A percentile compares a stretch with the other conserved stretches of the same genome.
These are phyloP conservation scores for Spergularia marina DNA, from an alignment of 148 eudicot species.

Conservation along the genomic window DNA sequence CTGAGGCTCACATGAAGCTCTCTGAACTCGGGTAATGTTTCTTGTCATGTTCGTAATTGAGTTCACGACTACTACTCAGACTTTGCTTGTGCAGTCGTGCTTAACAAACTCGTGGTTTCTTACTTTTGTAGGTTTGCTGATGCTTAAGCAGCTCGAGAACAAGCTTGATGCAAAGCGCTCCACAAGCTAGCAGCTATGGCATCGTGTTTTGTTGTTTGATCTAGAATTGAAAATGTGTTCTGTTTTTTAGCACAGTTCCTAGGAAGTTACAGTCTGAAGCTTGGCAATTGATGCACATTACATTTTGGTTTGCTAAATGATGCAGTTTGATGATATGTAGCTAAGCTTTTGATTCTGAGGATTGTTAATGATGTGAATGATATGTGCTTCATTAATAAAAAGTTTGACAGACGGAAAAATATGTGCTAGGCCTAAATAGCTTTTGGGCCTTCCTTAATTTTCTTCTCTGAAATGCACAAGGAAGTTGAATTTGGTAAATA, in stretches of 20 bases:
- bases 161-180: background rate
- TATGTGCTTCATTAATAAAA: slow-evolving; percentile 14
- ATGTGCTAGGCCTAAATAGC: background rate
- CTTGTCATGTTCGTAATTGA: background rate
- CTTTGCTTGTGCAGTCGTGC: background rate
- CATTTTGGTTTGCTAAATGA: slow-evolving; percentile 14
- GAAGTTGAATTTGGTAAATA: too few relatives aligned
- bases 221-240: background rate
- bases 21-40: slow-evolving; percentile 84
- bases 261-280: background rate
- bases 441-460: background rate
- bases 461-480: too few relatives aligned
- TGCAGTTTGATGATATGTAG: slow-evolving; percentile 7
- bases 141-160: slow-evolving; percentile 37
- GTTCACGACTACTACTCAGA: background rate
- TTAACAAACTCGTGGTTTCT: background rate
- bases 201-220: slow-evolving; percentile 10
- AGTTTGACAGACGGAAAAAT: background rate
- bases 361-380: slow-evolving; percentile 14
- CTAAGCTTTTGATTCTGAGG: background rate
- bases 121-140: slow-evolving; percentile 53
- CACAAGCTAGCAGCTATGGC: slow-evolving; percentile 8
- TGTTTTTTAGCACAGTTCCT: slow-evolving; percentile 14
- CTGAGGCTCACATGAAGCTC: slow-evolving; percentile 80
- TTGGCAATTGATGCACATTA: background rate